These are phyloP conservation scores for Cryptococcus wingfieldii DNA, from an alignment of 1,284 basidiomycete species.

Conservation along the genomic window DNA sequence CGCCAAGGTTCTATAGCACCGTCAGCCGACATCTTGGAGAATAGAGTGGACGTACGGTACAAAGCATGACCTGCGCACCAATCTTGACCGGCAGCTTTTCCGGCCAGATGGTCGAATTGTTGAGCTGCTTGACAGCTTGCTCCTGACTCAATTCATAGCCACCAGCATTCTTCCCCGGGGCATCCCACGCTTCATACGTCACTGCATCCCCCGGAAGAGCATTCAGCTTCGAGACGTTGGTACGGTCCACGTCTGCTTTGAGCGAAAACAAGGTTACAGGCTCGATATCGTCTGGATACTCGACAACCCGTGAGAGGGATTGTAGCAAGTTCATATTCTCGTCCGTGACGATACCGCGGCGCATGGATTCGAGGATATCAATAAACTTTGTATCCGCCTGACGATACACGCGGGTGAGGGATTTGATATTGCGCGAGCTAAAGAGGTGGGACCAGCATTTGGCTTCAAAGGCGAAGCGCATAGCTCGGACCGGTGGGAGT, in stretches of 20 bases:
- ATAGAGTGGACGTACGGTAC: conserved; percentile 21
- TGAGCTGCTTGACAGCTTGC: conserved; percentile 24
- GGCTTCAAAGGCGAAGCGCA: conserved; percentile 33
- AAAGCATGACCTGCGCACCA: conserved; percentile 41
- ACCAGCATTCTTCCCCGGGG: conserved; percentile 19
- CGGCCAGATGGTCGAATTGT: conserved; percentile 31
- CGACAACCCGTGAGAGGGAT: conserved; percentile 20
- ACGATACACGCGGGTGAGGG: conserved; percentile 73
- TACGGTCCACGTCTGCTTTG: conserved; percentile 25
- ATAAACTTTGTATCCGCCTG: conserved; percentile 52
- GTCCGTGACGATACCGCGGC: conserved; percentile 20
- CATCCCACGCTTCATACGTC: conserved; percentile 20
- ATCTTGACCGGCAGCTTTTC: conserved; percentile 25
- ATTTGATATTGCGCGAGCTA: conserved; percentile 15
- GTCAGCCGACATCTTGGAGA: background rate
- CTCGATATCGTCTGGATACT: conserved; percentile 31
- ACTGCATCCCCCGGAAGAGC: conserved; percentile 13
- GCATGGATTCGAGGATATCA: conserved; percentile 41
- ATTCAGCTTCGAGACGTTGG: conserved; percentile 22
- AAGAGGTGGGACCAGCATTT: conserved; percentile 25
- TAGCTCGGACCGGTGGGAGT: conserved; percentile 74
- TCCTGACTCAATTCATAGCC: conserved; percentile 10
- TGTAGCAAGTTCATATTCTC: conserved; percentile 19
- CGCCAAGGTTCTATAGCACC: conserved; percentile 21
- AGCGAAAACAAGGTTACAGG: conserved; percentile 35